phyloP scores from a whole-genome alignment of 75 land plant genomes.

The Cupressus sempervirens region DNA sequence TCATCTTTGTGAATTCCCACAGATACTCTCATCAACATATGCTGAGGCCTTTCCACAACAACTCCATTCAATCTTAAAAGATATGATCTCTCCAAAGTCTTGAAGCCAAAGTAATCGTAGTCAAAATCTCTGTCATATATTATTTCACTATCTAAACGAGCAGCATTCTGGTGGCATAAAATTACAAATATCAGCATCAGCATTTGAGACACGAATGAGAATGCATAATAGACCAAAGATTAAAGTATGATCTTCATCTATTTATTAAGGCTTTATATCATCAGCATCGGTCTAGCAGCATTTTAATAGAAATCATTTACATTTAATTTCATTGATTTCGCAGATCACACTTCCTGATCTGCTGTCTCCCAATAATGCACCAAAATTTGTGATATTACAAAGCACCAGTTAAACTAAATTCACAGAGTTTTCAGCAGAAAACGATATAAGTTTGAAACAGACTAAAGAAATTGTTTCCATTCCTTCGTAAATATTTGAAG shows the following conservation, averaged over 20 bases:
- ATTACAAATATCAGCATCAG: neutral
- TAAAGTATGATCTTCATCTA: neutral
- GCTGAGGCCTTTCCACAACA: constrained; percentile 51
- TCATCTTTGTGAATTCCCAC: constrained; percentile 46
- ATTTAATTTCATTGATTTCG: too few species aligned
- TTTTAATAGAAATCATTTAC: too few species aligned
- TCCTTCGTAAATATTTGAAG: neutral
- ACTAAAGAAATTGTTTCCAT: too few species aligned
- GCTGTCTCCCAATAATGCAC: neutral
- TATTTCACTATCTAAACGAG: constrained; percentile 41
- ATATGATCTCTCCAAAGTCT: constrained; percentile 43
- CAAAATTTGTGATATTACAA: neutral
- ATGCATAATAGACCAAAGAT: neutral
- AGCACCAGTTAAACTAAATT: neutral
- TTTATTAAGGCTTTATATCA: neutral
- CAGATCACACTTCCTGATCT: too few species aligned
- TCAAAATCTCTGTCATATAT: constrained; percentile 51
- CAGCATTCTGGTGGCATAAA: constrained; percentile 36
- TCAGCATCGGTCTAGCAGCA: neutral
- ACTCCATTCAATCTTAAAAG: constrained; percentile 33
- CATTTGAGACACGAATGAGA: neutral
- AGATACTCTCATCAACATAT: constrained; percentile 48
- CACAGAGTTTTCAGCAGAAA: neutral
- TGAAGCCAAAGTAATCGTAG: constrained; percentile 48
- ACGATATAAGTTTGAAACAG: neutral